Base-by-base conservation (phyloP, 202 grass and related monocot species). In the Alloteropsis angusta region DNA sequence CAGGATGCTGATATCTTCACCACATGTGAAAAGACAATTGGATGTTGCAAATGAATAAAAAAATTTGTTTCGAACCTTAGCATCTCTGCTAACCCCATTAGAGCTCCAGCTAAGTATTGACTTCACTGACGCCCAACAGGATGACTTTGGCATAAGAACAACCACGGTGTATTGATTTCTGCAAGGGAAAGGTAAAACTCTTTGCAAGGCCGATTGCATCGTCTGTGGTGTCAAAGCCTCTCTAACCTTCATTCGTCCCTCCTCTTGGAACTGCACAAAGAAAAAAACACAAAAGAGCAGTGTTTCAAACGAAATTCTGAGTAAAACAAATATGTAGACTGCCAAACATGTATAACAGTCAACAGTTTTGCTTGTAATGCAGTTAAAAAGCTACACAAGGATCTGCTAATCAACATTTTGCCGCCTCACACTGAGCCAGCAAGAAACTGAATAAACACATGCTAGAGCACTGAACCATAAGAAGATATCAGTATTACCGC, bases 61-160 rank as follows among this genome's bases (percentile, higher is more conserved):
- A 82, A 71, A 26, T 60, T 39, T 9, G 64, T 35, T 60, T 63
- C 82, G 49, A 76, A 99, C 96, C 89, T 92, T 93, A 16, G 90
- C 90, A 89, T 99, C 92, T 95, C 87, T 87, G 79, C 72, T 86
- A 53, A 93, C 76, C 28, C 88, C 79, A 52, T 78, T 75, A 49
- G 86, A 79, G 44, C 87, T 84, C 78, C 89, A 93, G 80, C 68
- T 82, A 84, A 93, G 77, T 42, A 90, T 60, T 6, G 96, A 87
- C 65, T 91, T 95, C 56, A 99, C 72, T 32, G 86, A 83, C 5
- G 83, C 80, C 73, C 89, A 85, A 22, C 48, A 60, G 48, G 92
- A 89, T 61, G 89, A 80, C 85, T 95, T 93, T 10, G 96, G 96
- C 92, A 99, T 99, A 79, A 99, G 96, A 82, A 93, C 95, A 61